A percentile compares a stretch with the other conserved stretches of the same genome.
Evolutionary conservation across 1,284 basidiomycete genomes (phyloP).

Genomic region (Tylopilus microsporus): DNA sequence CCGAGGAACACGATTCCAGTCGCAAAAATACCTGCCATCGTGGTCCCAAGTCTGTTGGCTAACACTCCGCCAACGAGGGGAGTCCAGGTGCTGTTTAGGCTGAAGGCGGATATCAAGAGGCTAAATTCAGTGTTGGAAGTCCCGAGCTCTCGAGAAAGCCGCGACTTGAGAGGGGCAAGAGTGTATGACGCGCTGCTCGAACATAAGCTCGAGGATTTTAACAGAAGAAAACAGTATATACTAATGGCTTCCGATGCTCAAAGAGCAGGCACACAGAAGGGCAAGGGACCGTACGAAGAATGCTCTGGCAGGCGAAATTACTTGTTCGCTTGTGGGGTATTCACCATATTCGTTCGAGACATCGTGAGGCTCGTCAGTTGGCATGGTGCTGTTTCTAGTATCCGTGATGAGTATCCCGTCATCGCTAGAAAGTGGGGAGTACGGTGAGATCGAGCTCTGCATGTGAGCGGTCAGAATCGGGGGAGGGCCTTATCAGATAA

Average conservation of each 20-base stretch:
- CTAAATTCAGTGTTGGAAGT: conserved; percentile 75
- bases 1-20: conserved; percentile 67
- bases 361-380: neutral
- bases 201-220: conserved; percentile 1
- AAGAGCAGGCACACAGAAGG: conserved; percentile 66
- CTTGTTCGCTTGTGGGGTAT: conserved; percentile 1
- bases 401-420: neutral
- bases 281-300: conserved; percentile 56
- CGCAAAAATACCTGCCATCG: conserved; percentile 63
- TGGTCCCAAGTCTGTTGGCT: conserved; percentile 65
- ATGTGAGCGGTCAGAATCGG: neutral
- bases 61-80: conserved; percentile 68
- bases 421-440: neutral
- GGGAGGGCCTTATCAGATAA: conserved; percentile 27
- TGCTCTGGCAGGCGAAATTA: conserved; percentile 31
- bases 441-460: conserved; percentile 1
- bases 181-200: conserved; percentile 59
- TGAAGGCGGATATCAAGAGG: conserved; percentile 68
- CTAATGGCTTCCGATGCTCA: conserved; percentile 76
- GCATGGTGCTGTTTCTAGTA: neutral
- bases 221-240: conserved; percentile 34
- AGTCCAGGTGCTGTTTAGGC: conserved; percentile 77
- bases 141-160: conserved; percentile 65
- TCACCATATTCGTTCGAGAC: neutral
- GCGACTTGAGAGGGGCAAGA: conserved; percentile 70